Base-by-base conservation (phyloP, 2,329 filamentous ascomycete genomes). In the Aspergillus japonicus region DNA sequence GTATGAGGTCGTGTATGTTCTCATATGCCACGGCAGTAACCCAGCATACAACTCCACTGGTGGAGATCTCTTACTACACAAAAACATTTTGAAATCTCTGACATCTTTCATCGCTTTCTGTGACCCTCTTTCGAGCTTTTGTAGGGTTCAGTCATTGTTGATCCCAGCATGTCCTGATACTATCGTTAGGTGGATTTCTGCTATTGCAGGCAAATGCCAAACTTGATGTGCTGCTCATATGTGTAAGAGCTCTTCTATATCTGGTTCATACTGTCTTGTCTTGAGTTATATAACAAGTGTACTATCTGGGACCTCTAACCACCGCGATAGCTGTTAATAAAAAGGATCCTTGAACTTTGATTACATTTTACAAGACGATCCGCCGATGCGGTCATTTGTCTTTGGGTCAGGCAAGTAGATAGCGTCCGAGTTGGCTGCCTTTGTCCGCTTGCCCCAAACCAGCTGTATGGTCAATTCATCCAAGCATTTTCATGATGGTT, bases 1-100 rank as follows among this genome's bases (percentile, higher is more conserved):
- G 10, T 94, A 95, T 68, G 87, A 91, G 63, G 80, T 78, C 4
- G 77, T 96, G 1, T 75, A 89, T 1, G 77, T 96, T 1, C 73
- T 96, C 0, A 81, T 95, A 1, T 87, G 84, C n/a, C 62, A 69
- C 58, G 8, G 61, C 12, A 49, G 57, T 16, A 16, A 14, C 16
- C 48, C 54, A 21, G 21, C 50, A 11, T 54, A 47, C n/a, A 73
- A 29, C 19, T 19, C 52, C 8, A 33, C 78, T 59, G 71, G 71
- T 3, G 60, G 31, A 11, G 47, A 24, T 49, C 33, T n/a, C 42
- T 50, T 35, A 47, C 48, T 60, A 2, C 61, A 68, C 54, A 62
- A 62, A 35, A 39, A 47, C 53, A 57, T 62, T 0, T n/a, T 66
- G 4, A 12, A 58, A 12, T 64, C 66, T 23, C 52, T 71, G 5